Evolutionary conservation across 1,284 basidiomycete species (phyloP), one percentile per base, ranked within the genome.

Genomic region (Irpex sp.): DNA sequence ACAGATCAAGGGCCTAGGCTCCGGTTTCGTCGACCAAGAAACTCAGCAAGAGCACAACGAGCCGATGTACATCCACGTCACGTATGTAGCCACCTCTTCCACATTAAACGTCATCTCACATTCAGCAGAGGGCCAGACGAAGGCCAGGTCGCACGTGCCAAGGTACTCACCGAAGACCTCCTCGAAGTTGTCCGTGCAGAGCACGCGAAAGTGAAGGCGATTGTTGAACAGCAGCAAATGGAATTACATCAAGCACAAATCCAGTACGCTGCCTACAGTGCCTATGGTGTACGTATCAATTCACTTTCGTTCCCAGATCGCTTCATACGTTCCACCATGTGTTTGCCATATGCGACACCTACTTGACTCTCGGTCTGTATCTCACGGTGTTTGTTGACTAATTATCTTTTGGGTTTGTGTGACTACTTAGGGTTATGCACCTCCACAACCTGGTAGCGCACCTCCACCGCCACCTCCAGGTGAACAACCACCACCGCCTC

Each of bases 1-100:
- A n/a, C 97, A 99, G 76, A 98, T 99, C 74, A 98, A 98, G 76
- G 97, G 97, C 9, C 69, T 89, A 15, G 97, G 97, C 0, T 97
- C 94, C 17, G 97, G 97, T 0, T 99, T 97, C 74, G 88, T 97
- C 68, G 97, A 99, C 72, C 89, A 89, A 69, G 97, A 98, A 67
- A 97, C 95, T 0, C 94, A 95, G 0, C 81, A 88, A 68, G 96
- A 98, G 77, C 85, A 87, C 54, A 90, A 94, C 63, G 96, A 98
- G 72, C 93, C 94, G 1, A 92, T 97, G 86, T 94, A 96, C 75
- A 95, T 97, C 68, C 93, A 95, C 70, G 93, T 97, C 69, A 94
- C 94, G 93, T 95, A 69, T 47, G 87, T 78, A 3, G 49, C 51
- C 26, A 26, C 39, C 37, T 46, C 37, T 43, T 39, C 57, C 47